phyloP scores from a whole-genome alignment of 352 stramenopile species.

The Phytophthora sojae region DNA sequence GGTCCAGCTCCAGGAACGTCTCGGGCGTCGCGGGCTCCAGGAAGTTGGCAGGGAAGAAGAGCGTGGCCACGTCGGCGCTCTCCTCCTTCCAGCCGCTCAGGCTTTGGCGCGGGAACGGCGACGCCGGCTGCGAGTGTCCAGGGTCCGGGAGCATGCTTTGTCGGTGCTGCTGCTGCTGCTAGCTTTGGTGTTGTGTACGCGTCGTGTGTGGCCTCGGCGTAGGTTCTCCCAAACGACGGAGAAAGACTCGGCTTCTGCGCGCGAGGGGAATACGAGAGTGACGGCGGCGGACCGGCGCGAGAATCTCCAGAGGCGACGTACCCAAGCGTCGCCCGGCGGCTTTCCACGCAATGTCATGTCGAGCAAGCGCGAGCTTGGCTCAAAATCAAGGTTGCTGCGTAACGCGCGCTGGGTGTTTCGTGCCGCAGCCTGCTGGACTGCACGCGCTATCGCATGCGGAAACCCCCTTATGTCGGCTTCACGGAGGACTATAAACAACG shows the following conservation, averaged over 20 bases:
- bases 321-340: constrained; percentile 37
- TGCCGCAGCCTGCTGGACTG: constrained; percentile 5
- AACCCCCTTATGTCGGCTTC: constrained; percentile 24
- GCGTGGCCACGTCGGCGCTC: constrained; percentile 18
- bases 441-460: constrained; percentile 24
- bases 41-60: constrained; percentile 35
- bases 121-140: constrained; percentile 10
- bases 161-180: not conserved
- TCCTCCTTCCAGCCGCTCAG: constrained; percentile 15
- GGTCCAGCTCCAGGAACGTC: constrained; percentile 36
- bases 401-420: constrained; percentile 26
- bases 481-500: constrained; percentile 33
- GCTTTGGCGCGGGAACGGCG: constrained; percentile 2
- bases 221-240: constrained; percentile 8
- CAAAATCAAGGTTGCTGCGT: constrained; percentile 10
- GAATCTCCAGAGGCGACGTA: constrained; percentile 1
- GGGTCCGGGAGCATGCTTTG: constrained; percentile 26
- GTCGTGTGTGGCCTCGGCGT: constrained; percentile 18
- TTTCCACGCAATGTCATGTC: constrained; percentile 30
- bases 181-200: constrained; percentile 14
- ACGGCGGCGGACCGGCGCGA: constrained; percentile 15
- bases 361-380: constrained; percentile 1
- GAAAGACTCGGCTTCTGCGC: constrained; percentile 14
- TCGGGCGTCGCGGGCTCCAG: constrained; percentile 35
- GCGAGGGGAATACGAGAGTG: constrained; percentile 36